Evolutionary conservation across 208 protist genomes (phyloP).

Genomic region (Leishmania amazonensis): DNA sequence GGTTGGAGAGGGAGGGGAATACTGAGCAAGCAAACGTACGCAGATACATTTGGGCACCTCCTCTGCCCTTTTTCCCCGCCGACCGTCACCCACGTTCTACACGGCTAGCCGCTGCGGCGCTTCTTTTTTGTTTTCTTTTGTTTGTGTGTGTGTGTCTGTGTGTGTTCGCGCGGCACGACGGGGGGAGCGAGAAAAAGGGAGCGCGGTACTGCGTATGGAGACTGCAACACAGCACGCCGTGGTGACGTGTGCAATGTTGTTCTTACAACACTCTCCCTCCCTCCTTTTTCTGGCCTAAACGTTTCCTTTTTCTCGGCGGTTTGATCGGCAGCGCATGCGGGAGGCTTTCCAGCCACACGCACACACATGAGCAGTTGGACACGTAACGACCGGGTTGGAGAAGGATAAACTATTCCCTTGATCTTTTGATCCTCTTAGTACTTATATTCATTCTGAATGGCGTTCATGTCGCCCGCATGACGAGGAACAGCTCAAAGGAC

Average conservation of each 20-base stretch:
- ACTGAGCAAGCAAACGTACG: neutral
- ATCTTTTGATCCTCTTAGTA: neutral
- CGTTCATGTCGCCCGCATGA: neutral
- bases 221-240: neutral
- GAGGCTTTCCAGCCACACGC: neutral
- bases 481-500: neutral
- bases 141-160: rapidly evolving
- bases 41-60: neutral
- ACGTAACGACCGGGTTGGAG: neutral
- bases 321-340: neutral
- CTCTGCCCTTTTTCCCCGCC: neutral
- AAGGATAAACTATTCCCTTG: neutral
- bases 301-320: neutral
- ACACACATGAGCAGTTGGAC: neutral
- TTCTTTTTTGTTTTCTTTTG: neutral
- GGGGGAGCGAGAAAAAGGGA: too few relatives aligned
- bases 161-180: neutral
- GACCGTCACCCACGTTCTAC: neutral
- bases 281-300: too few relatives aligned
- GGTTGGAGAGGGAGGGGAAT: too few relatives aligned
- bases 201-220: neutral
- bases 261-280: neutral
- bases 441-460: neutral
- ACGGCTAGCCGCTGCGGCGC: neutral
- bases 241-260: neutral